Base-by-base conservation (phyloP, 257 asterid species). In the Solanum rostratum region DNA sequence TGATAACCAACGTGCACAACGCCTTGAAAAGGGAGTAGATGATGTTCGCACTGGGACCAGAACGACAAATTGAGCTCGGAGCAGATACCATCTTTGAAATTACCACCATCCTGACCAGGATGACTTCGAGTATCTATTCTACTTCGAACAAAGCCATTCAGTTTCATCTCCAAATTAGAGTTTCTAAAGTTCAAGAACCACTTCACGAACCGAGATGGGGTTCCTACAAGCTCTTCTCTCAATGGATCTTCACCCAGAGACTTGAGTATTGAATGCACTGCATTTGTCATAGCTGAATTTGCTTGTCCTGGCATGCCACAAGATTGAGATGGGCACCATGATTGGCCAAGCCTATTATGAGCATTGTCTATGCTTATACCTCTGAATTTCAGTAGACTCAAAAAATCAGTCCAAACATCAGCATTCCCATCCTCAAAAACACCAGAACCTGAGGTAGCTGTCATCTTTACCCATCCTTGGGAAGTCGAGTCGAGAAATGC, bases 41-140 rank as follows among this genome's bases (percentile, higher is more conserved):
- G 99, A 86, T 96, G 99, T 83, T 96, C 99, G 10, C 99, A 96
- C 60, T 91, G 95, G 3, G 99, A 95, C 94, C 97, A 95, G 86
- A 96, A 93, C 0, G 96, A 82, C 83, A 95, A 83, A 80, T 90
- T 93, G 85, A 95, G 83, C 90, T 96, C 98, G 0, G 92, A 88
- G 78, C 88, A 89, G 41, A 92, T n/a, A 33, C 66, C 89, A 18
- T 88, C 90, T 70, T 90, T 88, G 6, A 82, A 81, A 20, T 27
- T 84, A 55, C 83, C 85, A 55, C 83, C 85, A 18, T 82, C 30
- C 81, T 84, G 88, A 6, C 92, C 90, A 3, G 87, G 79, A 46
- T 86, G 74, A 71, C 63, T 85, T 70, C 83, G 78, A 52, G 88
- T 60, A 62, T 88, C 92, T 45, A 80, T 87, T 85, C 84, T 89